A percentile compares a stretch with the other conserved stretches of the same genome.
phyloP scores from a whole-genome alignment of 1,284 basidiomycete genomes.

The Cryptococcus sp. region DNA sequence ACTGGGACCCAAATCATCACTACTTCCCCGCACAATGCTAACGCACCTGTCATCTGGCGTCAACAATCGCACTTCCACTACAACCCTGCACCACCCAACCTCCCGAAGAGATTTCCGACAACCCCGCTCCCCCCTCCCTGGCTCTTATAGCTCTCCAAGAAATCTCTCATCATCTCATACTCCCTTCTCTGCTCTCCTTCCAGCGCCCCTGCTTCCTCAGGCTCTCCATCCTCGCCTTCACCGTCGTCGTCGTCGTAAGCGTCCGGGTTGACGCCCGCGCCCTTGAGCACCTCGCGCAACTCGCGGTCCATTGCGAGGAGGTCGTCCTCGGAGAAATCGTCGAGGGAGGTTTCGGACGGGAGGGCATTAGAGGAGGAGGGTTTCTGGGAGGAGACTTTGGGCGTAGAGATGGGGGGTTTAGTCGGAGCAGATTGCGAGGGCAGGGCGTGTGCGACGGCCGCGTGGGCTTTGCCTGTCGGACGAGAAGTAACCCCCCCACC shows the following conservation, averaged over 20 bases:
- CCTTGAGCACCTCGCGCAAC: constrained; percentile 63
- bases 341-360: constrained; percentile 49
- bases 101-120: constrained; percentile 65
- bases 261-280: constrained; percentile 42
- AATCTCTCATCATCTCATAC: constrained; percentile 88
- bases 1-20: too few species aligned
- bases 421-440: background rate
- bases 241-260: constrained; percentile 54
- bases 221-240: constrained; percentile 48
- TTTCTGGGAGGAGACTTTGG: background rate
- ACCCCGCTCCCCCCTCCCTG: constrained; percentile 83
- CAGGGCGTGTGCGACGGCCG: too few species aligned
- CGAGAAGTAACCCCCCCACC: background rate
- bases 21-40: too few species aligned
- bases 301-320: constrained; percentile 83
- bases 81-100: constrained; percentile 3
- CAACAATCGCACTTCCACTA: too few species aligned
- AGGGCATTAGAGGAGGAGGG: constrained; percentile 20
- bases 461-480: too few species aligned
- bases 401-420: background rate
- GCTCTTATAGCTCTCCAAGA: constrained; percentile 88
- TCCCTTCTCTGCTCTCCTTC: constrained; percentile 58
- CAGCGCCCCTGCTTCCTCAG: constrained; percentile 44
- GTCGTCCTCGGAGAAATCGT: constrained; percentile 58
- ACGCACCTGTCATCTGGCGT: too few species aligned